Evolutionary conservation across 768 basidiomycete genomes (phyloP).

Genomic region (Trametes cinnabarina): DNA sequence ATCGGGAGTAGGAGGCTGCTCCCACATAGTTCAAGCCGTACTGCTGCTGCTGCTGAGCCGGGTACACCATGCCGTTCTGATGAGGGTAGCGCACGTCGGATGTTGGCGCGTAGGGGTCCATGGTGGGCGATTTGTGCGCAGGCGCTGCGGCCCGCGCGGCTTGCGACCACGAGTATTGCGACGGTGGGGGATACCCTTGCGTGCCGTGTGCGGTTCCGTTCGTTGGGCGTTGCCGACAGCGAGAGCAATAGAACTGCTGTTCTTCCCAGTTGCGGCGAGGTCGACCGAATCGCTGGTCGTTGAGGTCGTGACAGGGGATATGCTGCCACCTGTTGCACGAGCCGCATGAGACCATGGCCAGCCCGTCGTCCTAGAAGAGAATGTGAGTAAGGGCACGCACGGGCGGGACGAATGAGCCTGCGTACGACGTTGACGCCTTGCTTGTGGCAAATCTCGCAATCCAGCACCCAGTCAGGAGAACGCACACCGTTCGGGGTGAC

Average conservation of each 20-base stretch:
- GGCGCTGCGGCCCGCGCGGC: not conserved
- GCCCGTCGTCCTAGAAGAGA: conserved; percentile 65
- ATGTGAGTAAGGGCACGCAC: not conserved
- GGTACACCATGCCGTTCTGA: conserved; percentile 10
- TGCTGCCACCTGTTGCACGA: conserved; percentile 88
- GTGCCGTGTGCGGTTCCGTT: conserved; percentile 11
- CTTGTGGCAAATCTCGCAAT: conserved; percentile 82
- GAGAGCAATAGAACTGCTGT: conserved; percentile 78
- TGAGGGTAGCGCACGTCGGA: conserved; percentile 17
- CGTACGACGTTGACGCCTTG: conserved; percentile 72
- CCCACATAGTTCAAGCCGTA: conserved; percentile 13
- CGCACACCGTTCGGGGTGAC: conserved; percentile 45
- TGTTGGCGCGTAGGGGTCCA: conserved; percentile 12
- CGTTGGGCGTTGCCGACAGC: conserved; percentile 41
- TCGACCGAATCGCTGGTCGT: conserved; percentile 61
- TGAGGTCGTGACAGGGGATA: conserved; percentile 76
- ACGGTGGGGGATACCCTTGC: not conserved
- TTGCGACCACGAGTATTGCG: conserved; percentile 16
- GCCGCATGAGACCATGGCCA: conserved; percentile 80
- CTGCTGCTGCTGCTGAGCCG: conserved; percentile 12
- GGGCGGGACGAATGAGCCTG: conserved; percentile 13
- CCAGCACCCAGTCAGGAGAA: conserved; percentile 77
- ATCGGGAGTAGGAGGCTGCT: conserved; percentile 17
- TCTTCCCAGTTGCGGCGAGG: conserved; percentile 77
- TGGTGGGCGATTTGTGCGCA: conserved; percentile 1